Conservation (phyloP, 2,329 filamentous ascomycete genomes). For the Pezicula neosporulosa region DNA sequence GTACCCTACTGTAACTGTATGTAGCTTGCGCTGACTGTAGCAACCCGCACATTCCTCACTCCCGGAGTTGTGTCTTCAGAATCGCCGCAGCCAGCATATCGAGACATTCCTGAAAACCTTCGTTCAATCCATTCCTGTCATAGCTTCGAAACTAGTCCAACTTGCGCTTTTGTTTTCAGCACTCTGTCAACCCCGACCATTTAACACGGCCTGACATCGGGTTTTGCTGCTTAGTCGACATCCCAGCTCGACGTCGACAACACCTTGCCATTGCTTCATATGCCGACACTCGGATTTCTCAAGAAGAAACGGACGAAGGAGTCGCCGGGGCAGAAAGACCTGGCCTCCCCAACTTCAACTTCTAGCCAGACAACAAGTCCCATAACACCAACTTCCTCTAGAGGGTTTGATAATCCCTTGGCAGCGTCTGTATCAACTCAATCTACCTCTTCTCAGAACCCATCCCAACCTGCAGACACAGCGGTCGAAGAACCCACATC, state of each 20-base stretch:
- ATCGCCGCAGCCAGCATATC: constrained; percentile 1
- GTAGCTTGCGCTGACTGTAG: too few relatives aligned
- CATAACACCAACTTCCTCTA: constrained; percentile 54
- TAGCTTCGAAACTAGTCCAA: neutral
- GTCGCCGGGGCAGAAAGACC: constrained; percentile 62
- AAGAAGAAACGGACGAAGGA: constrained; percentile 99
- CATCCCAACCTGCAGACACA: constrained; percentile 19
- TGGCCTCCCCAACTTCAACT: constrained; percentile 64
- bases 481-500: constrained; percentile 22
- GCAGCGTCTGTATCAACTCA: constrained; percentile 36
- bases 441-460: constrained; percentile 24
- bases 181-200: neutral
- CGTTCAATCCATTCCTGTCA: neutral
- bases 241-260: constrained; percentile 20
- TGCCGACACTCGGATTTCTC: constrained; percentile 94
- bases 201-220: constrained; percentile 5
- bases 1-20: too few relatives aligned
- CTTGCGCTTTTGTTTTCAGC: neutral
- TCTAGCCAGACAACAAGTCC: constrained; percentile 63
- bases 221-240: constrained; percentile 20
- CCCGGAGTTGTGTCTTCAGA: too few relatives aligned
- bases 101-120: constrained; percentile 23
- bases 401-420: constrained; percentile 40
- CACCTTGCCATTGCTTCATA: constrained; percentile 38
- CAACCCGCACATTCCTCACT: too few relatives aligned